phyloP scores from a whole-genome alignment of 2,329 filamentous ascomycete genomes.

The Ciborinia camelliae region DNA sequence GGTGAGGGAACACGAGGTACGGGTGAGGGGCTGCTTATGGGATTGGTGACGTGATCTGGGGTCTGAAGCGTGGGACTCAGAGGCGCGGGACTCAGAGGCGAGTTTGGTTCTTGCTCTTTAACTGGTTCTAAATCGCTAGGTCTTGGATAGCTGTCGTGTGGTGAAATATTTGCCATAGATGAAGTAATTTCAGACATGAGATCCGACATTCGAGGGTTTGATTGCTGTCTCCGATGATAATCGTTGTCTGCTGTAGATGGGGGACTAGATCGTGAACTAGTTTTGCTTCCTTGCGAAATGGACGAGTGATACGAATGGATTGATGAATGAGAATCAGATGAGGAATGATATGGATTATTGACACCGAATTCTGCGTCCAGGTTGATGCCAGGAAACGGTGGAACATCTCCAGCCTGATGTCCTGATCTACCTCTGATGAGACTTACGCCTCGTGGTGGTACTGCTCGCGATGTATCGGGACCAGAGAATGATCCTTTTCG shows the following conservation, averaged over 20 bases:
- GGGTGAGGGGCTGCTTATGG: conserved; percentile 33
- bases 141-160: not conserved
- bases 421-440: conserved; percentile 30
- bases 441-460: conserved; percentile 36
- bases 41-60: conserved; percentile 48
- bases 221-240: conserved; percentile 41
- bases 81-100: conserved; percentile 21
- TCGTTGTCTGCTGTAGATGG: conserved; percentile 39
- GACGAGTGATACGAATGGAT: conserved; percentile 62
- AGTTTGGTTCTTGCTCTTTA: conserved; percentile 14
- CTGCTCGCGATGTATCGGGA: conserved; percentile 32
- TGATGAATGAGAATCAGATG: conserved; percentile 63
- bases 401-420: conserved; percentile 27
- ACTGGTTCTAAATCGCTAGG: conserved; percentile 5
- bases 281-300: conserved; percentile 55
- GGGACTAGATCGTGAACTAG: conserved; percentile 61
- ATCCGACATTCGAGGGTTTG: conserved; percentile 45
- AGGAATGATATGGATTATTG: conserved; percentile 61
- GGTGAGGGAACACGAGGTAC: conserved; percentile 8
- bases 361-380: conserved; percentile 58
- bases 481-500: conserved; percentile 32
- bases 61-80: conserved; percentile 24
- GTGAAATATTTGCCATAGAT: conserved; percentile 41
- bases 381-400: conserved; percentile 43
- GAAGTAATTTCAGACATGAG: conserved; percentile 56